Base-by-base conservation (phyloP, 768 basidiomycete genomes). In the Termitomyces sp. region DNA sequence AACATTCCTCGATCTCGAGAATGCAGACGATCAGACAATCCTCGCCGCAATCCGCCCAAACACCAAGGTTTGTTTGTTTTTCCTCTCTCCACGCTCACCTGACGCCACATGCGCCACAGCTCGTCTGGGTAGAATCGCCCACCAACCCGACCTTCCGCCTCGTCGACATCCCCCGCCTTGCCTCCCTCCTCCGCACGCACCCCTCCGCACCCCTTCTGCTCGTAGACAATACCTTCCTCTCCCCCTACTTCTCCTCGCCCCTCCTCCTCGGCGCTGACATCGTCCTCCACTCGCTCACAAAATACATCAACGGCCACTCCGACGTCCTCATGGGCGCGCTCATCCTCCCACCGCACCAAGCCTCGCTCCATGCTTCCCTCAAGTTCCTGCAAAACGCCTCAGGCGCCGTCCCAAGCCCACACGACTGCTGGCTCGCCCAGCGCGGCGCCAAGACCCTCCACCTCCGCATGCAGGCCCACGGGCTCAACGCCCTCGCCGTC, bases 191-290 rank as follows among this genome's bases (percentile, higher is more conserved):
- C 2, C 82, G 78, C 56, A 75, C 83, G 0, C 86, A 89, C 54
- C 81, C 84, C 0, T 79, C 84, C 0, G 69, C 73, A 0, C 95
- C 95, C 0, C 76, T 94, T 32, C 83, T 99, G 14, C 82, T 95
- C 50, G 89, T 98, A 48, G 95, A 98, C 78, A 94, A 91, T 76
- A 97, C 95, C 26, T 97, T 96, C 82, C 80, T 94, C 43, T 95
- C 93, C 0, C 93, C 96, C 0, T 98, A 86, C 76, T 98, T 89
- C 77, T 82, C 86, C 41, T 93, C 92, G 0, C 95, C 95, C 0
- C 85, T 98, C 36, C 81, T 89, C 57, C 87, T 83, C 30, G 85
- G 89, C 14, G 96, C 93, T 14, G 93, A 96, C 70, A 76, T 97
- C 64, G 91, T 93, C 64, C 61, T 93, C 5, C 93, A 97, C 77